Evolutionary conservation across 352 stramenopile species (phyloP), one percentile per base, ranked within the genome.

Genomic region (Phytophthora pinifolia): DNA sequence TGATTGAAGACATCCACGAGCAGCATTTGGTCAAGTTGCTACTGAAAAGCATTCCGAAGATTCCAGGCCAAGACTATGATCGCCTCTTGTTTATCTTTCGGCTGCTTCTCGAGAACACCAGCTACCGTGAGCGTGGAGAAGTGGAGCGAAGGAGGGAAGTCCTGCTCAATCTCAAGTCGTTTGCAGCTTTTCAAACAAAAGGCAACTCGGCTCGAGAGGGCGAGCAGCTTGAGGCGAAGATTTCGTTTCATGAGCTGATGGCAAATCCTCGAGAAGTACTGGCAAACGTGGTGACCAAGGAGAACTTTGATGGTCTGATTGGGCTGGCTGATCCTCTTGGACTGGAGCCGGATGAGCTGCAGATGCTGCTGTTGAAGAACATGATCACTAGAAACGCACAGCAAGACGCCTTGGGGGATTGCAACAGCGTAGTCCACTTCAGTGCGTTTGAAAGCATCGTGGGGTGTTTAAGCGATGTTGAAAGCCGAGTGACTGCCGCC

Each of bases 1-100:
- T 94, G 4, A 46, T 94, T 6, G 79, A 91, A 6, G 83, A 92
- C 13, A 88, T 94, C 25, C 83, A 94, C 36, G 71, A 92, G 34
- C 73, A 88, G 27, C 67, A 79, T 45, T 69, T 90, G 25, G 31
- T 82, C 3, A 58, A 69, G 10, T 17, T 90, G 49, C 57, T 91
- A 31, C 57, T 92, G 0, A 83, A 84, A 54, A 76, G 59, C 18
- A 67, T 92, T 4, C 55, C 70, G 0, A 82, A 77, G 33, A 52
- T 92, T 6, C 59, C 56, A 1, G 76, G 77, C 1, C 65, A 53
- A 6, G 83, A 92, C 31, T 94, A 91, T 18, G 72, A 87, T 9
- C 73, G 82, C 17, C 61, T 94, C 5, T 18, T 82, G 32, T 94
- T 94, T 68, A 72, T 88, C 37, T 87, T 92, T 53, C 74, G 65